Base-by-base conservation (phyloP, 2,329 filamentous ascomycete species). In the Exophiala mesophila region DNA sequence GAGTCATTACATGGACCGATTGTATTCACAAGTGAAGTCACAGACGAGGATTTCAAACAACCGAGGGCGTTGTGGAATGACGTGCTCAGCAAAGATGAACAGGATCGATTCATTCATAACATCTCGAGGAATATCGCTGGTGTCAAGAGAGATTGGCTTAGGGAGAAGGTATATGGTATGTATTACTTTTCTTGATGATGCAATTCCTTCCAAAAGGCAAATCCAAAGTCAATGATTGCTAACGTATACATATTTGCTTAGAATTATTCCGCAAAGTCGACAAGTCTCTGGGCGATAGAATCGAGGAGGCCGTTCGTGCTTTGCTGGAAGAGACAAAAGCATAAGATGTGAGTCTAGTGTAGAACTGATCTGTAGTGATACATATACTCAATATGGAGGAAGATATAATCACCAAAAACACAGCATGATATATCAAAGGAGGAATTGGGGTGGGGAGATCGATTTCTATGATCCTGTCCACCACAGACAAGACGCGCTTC, bases 101-200 rank as follows among this genome's bases (percentile, higher is more conserved):
- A 82, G 60, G 71, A 77, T 2, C 77, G 78, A 58, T 78, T 80
- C 44, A 63, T 83, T 28, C 59, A 66, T 43, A 83, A 82, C 50
- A 68, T 83, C 13, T 63, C 77, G 2, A 75, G 65, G 3, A 77
- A 82, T 53, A 61, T 83, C 49, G 64, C 63, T 32, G 71, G 63
- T 37, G 78, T 77, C 72, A 52, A 64, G 68, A 45, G 72, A 73
- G 50, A 77, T 76, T 33, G 70, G 78, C 75, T 78, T 26, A 70
- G 79, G 26, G 67, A 73, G 54, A 68, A 73, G 30, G 78, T 77
- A 12, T 82, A 80, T 55, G 49, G 49, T 52, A 46, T 41, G 49
- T 45, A 3, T 12, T 39, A 6, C 20, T 17, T 18, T 17, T 12
- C 17, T 18, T 18, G 9, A 18, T 34, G 6, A 17, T 19, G 16